These are phyloP conservation scores for Penicillium sp. DNA, from an alignment of 2,329 filamentous ascomycete genomes.

Conservation along the genomic window DNA sequence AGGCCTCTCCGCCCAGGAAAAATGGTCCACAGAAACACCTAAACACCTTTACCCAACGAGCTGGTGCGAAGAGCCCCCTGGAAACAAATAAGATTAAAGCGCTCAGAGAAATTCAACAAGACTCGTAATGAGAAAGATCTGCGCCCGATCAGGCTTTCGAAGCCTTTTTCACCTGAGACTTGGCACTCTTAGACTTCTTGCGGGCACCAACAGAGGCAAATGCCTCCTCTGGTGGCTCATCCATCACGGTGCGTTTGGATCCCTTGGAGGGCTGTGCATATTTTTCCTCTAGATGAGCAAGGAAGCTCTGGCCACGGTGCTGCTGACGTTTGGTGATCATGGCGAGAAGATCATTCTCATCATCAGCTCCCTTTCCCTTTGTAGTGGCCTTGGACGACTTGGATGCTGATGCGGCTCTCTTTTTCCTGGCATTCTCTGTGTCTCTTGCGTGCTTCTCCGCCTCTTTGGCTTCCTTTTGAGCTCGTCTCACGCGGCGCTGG, in stretches of 20 bases:
- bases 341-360: conserved; percentile 54
- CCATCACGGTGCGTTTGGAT: conserved; percentile 41
- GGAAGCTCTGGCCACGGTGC: conserved; percentile 55
- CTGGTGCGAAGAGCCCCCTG: too few species aligned
- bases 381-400: conserved; percentile 29
- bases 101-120: conserved; percentile 1
- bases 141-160: conserved; percentile 15
- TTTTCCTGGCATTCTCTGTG: conserved; percentile 64
- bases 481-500: conserved; percentile 54
- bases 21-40: too few species aligned
- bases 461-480: conserved; percentile 62
- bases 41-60: too few species aligned
- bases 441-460: conserved; percentile 71
- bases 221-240: conserved; percentile 59
- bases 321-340: conserved; percentile 68
- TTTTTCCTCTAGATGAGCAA: conserved; percentile 71
- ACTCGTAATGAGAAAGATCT: neutral
- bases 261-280: conserved; percentile 49
- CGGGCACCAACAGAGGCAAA: conserved; percentile 42
- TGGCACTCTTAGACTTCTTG: conserved; percentile 37
- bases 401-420: conserved; percentile 44
- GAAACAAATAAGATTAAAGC: conserved; percentile 4
- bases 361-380: conserved; percentile 36
- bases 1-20: too few species aligned
- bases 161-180: conserved; percentile 24